A percentile compares a stretch with the other conserved stretches of the same genome.
Conservation (phyloP, 2,329 filamentous ascomycete genomes). For the Colletotrichum australisinense region DNA sequence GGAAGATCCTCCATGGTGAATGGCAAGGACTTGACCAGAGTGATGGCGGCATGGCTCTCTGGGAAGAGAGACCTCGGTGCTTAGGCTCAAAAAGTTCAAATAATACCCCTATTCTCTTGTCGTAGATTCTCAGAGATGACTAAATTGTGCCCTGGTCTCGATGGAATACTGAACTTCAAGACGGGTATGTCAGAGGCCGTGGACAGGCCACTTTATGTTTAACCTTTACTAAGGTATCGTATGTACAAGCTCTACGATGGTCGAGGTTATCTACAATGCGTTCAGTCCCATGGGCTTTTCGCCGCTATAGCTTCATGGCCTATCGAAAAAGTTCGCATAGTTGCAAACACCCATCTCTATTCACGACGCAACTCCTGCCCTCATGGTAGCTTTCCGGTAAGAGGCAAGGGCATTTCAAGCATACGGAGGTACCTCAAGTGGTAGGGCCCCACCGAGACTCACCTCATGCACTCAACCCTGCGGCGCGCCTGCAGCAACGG, state of each 20-base stretch:
- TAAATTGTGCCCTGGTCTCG: background rate
- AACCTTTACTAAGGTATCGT: background rate
- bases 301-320: background rate
- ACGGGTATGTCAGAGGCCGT: background rate
- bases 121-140: background rate
- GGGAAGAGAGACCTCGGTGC: background rate
- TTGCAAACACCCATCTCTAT: background rate
- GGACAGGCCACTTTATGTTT: too few species aligned
- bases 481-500: background rate
- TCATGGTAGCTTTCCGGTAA: too few species aligned
- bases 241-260: background rate
- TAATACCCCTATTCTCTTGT: background rate
- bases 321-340: too few species aligned
- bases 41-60: background rate
- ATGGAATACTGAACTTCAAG: background rate
- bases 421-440: background rate
- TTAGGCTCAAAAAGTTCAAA: background rate
- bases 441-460: background rate
- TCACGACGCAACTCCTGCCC: background rate
- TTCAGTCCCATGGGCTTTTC: background rate
- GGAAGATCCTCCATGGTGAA: constrained; percentile 81
- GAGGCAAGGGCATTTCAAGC: background rate
- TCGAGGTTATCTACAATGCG: background rate
- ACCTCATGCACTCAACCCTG: background rate
- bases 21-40: background rate